phyloP scores from a whole-genome alignment of 2,329 filamentous ascomycete genomes.

The Dothiorella sarmentorum region DNA sequence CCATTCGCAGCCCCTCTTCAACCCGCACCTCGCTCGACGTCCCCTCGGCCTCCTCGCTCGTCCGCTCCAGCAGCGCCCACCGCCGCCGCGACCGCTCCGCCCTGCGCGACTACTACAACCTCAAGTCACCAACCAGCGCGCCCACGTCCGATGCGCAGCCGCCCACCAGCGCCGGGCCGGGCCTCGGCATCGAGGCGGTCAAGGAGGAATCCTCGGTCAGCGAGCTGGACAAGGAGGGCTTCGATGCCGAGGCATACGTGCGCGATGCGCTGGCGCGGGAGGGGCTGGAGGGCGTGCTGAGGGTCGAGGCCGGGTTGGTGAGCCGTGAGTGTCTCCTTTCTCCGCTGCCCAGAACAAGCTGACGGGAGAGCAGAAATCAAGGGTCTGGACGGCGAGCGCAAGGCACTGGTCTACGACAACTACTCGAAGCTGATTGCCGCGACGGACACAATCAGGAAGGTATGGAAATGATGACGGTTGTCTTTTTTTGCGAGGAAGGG shows the following conservation, averaged over 20 bases:
- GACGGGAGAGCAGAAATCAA: conserved; percentile 61
- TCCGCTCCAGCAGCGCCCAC: conserved; percentile 29
- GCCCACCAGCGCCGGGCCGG: conserved; percentile 37
- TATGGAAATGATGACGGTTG: too few species aligned
- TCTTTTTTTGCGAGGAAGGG: too few species aligned
- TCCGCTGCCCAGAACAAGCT: too few species aligned
- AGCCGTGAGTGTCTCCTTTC: conserved; percentile 36
- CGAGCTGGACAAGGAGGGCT: conserved; percentile 71
- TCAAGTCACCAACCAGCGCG: conserved; percentile 53
- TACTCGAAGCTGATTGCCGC: conserved; percentile 96
- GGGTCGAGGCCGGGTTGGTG: conserved; percentile 67
- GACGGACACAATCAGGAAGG: conserved; percentile 88
- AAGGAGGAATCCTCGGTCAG: conserved; percentile 58
- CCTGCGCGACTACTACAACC: conserved; percentile 90
- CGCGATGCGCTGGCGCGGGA: conserved; percentile 58
- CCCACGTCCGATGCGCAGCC: conserved; percentile 42
- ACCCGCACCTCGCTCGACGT: conserved; percentile 67
- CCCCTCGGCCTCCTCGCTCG: conserved; percentile 32
- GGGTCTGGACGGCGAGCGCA: conserved; percentile 90
- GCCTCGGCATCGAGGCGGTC: conserved; percentile 22
- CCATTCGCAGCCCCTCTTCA: conserved; percentile 65
- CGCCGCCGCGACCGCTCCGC: conserved; percentile 83
- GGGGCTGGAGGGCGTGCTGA: conserved; percentile 65
- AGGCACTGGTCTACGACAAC: conserved; percentile 96
- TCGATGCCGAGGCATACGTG: conserved; percentile 70